A percentile compares a stretch with the other conserved stretches of the same genome.
phyloP scores from a whole-genome alignment of 2,329 filamentous ascomycete species.

The Pseudogymnoascus sp. region DNA sequence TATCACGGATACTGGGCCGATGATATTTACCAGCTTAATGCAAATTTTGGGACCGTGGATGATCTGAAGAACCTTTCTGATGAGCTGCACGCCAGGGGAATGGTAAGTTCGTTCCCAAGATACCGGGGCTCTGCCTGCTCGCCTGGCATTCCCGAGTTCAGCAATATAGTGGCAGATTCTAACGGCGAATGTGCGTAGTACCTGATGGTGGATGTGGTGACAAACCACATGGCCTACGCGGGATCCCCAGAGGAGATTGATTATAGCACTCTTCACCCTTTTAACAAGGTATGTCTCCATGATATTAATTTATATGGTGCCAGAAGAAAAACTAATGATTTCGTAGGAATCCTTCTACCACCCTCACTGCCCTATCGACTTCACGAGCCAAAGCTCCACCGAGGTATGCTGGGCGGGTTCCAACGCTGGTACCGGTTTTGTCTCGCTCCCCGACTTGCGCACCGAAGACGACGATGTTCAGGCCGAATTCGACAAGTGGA shows the following conservation, averaged over 20 bases:
- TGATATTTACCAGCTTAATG: constrained; percentile 43
- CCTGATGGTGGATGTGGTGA: constrained; percentile 53
- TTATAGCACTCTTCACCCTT: constrained; percentile 44
- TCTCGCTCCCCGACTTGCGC: constrained; percentile 39
- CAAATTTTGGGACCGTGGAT: constrained; percentile 48
- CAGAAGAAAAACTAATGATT: neutral
- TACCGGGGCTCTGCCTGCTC: neutral
- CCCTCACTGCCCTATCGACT: constrained; percentile 49
- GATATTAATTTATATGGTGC: neutral
- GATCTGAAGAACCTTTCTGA: constrained; percentile 50
- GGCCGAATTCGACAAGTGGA: constrained; percentile 33
- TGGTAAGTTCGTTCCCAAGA: constrained; percentile 32
- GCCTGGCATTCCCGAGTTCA: neutral
- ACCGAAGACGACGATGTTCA: constrained; percentile 36
- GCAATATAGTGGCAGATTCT: neutral
- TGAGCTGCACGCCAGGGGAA: constrained; percentile 46
- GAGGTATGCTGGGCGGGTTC: constrained; percentile 44
- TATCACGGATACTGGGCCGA: constrained; percentile 40
- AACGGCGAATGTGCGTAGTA: constrained; percentile 30
- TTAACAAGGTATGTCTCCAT: constrained; percentile 35
- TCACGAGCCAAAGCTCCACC: constrained; percentile 39
- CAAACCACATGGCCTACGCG: constrained; percentile 48
- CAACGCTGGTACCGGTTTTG: constrained; percentile 22
- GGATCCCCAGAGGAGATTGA: constrained; percentile 41
- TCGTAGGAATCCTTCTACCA: constrained; percentile 48